phyloP scores from a whole-genome alignment of 345 rosid species.

The Anastatica hierochuntica region DNA sequence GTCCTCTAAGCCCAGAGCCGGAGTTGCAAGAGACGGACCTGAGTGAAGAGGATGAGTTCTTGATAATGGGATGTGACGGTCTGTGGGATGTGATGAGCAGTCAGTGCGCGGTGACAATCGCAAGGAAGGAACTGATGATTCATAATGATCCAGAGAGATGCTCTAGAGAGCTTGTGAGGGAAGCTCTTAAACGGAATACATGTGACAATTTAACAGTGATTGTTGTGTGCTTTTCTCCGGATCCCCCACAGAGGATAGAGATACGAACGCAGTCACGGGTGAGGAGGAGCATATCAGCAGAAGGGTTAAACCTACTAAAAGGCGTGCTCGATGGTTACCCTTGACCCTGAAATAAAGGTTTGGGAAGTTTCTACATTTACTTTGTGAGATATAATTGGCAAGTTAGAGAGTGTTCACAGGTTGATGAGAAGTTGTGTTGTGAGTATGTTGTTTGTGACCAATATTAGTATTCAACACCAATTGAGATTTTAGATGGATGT shows the following conservation, averaged over 20 bases:
- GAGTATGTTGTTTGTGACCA: conserved; percentile 12
- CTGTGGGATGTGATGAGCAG: conserved; percentile 99
- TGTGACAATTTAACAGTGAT: conserved; percentile 85
- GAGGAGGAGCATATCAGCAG: conserved; percentile 76
- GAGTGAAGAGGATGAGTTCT: conserved; percentile 87
- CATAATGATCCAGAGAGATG: conserved; percentile 97
- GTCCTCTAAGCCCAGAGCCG: conserved; percentile 84
- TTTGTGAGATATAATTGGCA: conserved; percentile 8
- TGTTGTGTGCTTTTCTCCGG: conserved; percentile 67
- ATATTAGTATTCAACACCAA: conserved; percentile 17
- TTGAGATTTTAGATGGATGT: conserved; percentile 23
- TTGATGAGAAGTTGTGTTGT: conserved; percentile 9
- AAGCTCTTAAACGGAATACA: conserved; percentile 67
- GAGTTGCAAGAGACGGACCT: conserved; percentile 63
- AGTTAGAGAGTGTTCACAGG: conserved; percentile 15
- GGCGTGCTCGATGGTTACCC: conserved; percentile 64
- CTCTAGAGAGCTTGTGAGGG: conserved; percentile 80
- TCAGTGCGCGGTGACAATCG: conserved; percentile 80
- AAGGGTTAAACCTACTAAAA: conserved; percentile 77
- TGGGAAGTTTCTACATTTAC: conserved; percentile 2
- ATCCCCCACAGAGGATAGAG: conserved; percentile 84
- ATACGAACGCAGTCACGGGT: conserved; percentile 45
- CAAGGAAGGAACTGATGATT: conserved; percentile 73
- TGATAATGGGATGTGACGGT: conserved; percentile 95
- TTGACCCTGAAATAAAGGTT: conserved; percentile 20